Evolutionary conservation across 1,284 basidiomycete genomes (phyloP).

Genomic region (Cutaneotrichosporon sp.): DNA sequence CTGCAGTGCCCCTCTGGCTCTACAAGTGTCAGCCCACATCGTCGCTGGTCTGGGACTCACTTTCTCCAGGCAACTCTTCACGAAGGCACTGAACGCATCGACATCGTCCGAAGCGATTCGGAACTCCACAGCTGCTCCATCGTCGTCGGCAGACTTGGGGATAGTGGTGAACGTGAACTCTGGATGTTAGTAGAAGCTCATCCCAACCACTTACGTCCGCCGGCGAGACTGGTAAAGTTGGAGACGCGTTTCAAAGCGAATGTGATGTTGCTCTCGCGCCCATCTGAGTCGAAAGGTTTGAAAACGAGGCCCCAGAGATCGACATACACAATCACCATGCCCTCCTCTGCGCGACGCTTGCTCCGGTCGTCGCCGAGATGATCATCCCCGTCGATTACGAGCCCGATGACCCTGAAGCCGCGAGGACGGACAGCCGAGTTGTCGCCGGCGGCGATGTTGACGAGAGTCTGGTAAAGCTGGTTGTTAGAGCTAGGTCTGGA

Average conservation of each 20-base stretch:
- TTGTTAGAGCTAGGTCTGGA: background rate
- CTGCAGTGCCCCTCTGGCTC: background rate
- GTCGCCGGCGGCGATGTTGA: slow-evolving; percentile 1
- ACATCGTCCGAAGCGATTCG: slow-evolving; percentile 27
- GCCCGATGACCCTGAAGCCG: slow-evolving; percentile 14
- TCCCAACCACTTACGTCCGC: background rate
- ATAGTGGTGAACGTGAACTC: background rate
- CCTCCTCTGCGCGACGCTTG: slow-evolving; percentile 9
- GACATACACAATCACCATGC: slow-evolving; percentile 20
- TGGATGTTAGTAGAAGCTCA: background rate
- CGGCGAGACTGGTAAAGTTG: background rate
- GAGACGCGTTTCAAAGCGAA: slow-evolving; percentile 4
- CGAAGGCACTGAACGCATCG: slow-evolving; percentile 52
- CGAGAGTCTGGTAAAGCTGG: slow-evolving; percentile 2
- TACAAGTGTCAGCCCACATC: background rate
- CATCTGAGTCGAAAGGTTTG: slow-evolving; percentile 7
- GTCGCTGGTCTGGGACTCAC: background rate
- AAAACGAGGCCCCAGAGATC: slow-evolving; percentile 14
- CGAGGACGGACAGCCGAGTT: background rate
- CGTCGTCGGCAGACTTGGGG: background rate
- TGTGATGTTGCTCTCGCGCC: background rate
- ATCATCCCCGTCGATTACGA: slow-evolving; percentile 18
- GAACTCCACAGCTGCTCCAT: background rate
- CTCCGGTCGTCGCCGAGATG: slow-evolving; percentile 9
- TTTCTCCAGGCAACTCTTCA: background rate